phyloP scores from a whole-genome alignment of 2,329 filamentous ascomycete species.

The Orbilia oligospora region DNA sequence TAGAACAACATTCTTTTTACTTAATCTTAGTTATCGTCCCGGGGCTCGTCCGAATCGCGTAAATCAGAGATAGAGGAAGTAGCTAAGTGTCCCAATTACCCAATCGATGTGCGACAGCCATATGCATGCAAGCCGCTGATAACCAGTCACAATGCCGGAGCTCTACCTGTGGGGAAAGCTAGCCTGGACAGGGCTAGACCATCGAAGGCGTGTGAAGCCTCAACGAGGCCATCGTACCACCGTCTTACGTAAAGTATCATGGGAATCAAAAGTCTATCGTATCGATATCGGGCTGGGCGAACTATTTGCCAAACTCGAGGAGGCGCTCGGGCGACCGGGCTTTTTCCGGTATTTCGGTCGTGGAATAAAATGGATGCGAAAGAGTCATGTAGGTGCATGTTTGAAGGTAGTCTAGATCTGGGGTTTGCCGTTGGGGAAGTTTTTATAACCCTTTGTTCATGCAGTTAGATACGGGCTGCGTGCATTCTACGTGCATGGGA shows the following conservation, averaged over 20 bases:
- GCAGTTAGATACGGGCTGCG: constrained; percentile 7
- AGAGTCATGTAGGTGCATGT: constrained; percentile 25
- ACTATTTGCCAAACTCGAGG: constrained; percentile 4
- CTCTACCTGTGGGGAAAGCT: constrained; percentile 58
- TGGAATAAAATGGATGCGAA: constrained; percentile 4
- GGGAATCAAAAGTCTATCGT: constrained; percentile 28
- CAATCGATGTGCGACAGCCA: constrained; percentile 38
- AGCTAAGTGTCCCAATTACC: constrained; percentile 26
- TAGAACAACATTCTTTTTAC: constrained; percentile 8
- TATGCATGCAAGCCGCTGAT: constrained; percentile 54
- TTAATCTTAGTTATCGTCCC: constrained; percentile 33
- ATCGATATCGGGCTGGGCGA: constrained; percentile 28
- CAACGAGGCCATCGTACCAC: constrained; percentile 42
- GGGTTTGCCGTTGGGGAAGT: constrained; percentile 11
- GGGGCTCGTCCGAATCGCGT: constrained; percentile 40
- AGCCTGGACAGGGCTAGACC: constrained; percentile 47
- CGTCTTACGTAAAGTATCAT: constrained; percentile 56
- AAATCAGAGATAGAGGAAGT: constrained; percentile 14
- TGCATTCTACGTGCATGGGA: constrained; percentile 10
- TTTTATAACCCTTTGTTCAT: constrained; percentile 9
- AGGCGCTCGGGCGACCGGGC: constrained; percentile 30
- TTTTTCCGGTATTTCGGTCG: constrained; percentile 23
- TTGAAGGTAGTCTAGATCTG: constrained; percentile 17
- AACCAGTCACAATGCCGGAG: constrained; percentile 54
- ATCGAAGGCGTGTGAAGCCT: constrained; percentile 22